Percentiles rank a stretch among this genome's conserved stretches.
These are phyloP conservation scores for Viola pubescens DNA, from an alignment of 441 rosid genomes.

Conservation along the genomic window DNA sequence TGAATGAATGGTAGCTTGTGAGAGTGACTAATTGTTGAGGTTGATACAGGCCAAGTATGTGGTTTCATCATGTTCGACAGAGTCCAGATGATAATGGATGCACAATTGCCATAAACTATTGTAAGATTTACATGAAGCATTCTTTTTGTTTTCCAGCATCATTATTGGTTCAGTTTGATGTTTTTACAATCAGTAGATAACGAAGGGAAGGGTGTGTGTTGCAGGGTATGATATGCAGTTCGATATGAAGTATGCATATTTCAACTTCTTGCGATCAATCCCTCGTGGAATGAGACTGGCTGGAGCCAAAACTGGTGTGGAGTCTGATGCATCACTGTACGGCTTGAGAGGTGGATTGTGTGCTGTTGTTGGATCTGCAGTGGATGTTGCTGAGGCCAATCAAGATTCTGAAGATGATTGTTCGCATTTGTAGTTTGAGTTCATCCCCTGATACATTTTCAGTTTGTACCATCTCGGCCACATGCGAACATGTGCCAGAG, in stretches of 20 bases:
- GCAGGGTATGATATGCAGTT: conserved; percentile 97
- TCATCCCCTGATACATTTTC: too few species aligned
- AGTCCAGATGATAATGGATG: conserved; percentile 56
- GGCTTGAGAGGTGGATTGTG: not conserved
- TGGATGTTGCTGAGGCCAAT: not conserved
- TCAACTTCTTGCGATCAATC: conserved; percentile 74
- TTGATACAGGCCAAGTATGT: conserved; percentile 81
- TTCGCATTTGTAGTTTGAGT: conserved; percentile 6
- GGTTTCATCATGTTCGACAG: conserved; percentile 95
- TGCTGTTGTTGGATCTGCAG: not conserved
- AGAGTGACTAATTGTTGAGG: conserved; percentile 1
- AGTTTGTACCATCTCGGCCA: too few species aligned
- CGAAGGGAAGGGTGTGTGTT: conserved; percentile 15
- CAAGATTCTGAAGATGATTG: not conserved
- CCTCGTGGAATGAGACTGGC: conserved; percentile 17
- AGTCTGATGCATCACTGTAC: not conserved
- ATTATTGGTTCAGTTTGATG: too few species aligned
- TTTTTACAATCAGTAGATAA: not conserved
- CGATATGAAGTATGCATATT: conserved; percentile 81
- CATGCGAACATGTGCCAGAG: too few species aligned
- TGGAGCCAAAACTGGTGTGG: not conserved
- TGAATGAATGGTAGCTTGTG: too few species aligned
- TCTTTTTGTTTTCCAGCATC: conserved; percentile 1
- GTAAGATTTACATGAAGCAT: conserved; percentile 32
- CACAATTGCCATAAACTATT: conserved; percentile 75